A percentile compares a stretch with the other conserved stretches of the same genome.
phyloP scores from a whole-genome alignment of 306 rosid species.

The Cicer cuneatum region DNA sequence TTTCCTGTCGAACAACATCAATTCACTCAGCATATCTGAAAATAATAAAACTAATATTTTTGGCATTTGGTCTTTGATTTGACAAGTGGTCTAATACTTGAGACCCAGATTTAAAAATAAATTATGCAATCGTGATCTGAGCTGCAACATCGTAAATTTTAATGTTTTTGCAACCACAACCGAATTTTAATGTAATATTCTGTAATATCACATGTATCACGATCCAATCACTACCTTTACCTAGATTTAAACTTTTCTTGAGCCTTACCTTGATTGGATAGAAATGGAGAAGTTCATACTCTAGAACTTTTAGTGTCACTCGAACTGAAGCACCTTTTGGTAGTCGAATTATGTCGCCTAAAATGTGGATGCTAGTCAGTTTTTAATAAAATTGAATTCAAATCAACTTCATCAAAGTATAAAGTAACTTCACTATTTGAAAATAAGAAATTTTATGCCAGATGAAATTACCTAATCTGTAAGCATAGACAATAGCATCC shows the following conservation, averaged over 20 bases:
- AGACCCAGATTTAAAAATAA: no score
- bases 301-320: constrained; percentile 68
- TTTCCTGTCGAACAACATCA: constrained; percentile 10
- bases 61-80: no score
- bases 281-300: constrained; percentile 75
- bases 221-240: no score
- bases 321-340: constrained; percentile 19
- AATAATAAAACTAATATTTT: no score
- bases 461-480: constrained; percentile 13
- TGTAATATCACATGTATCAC: no score
- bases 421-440: background rate
- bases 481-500: constrained; percentile 23
- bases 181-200: no score
- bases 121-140: no score
- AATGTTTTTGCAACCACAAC: no score
- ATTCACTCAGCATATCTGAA: background rate
- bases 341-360: constrained; percentile 13
- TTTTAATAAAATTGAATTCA: constrained; percentile 1
- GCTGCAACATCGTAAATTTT: no score
- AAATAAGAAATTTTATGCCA: background rate
- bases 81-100: no score
- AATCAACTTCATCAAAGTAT: background rate
- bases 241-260: background rate
- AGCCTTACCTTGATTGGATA: constrained; percentile 65
- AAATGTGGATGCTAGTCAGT: background rate